Conservation (phyloP, 106 monocot genomes). For the Alisma plantagoaquatica region DNA sequence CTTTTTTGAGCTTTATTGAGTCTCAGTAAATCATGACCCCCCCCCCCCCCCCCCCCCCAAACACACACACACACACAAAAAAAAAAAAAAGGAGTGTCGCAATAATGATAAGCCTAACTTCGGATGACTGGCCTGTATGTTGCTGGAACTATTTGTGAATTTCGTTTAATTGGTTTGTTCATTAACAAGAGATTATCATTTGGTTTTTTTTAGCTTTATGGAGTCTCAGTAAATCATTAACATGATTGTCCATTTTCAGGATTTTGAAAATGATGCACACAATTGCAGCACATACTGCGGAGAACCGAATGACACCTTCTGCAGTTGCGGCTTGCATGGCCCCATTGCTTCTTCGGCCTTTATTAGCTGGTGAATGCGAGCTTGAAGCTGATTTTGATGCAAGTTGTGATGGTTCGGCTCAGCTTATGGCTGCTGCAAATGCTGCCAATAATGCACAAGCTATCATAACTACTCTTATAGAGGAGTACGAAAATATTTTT, state of each 20-base stretch:
- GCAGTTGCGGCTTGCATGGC: slow-evolving; percentile 99
- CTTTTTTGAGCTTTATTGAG: too few species aligned
- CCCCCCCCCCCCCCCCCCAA: too few species aligned
- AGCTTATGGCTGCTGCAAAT: slow-evolving; percentile 99
- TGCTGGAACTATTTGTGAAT: too few species aligned
- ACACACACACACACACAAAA: too few species aligned
- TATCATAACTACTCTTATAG: slow-evolving; percentile 72
- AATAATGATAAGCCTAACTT: too few species aligned
- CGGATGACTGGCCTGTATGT: too few species aligned
- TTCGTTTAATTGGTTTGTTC: too few species aligned
- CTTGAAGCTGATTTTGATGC: slow-evolving; percentile 90
- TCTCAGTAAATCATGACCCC: too few species aligned
- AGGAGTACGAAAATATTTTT: slow-evolving; percentile 89
- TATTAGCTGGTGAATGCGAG: slow-evolving; percentile 98
- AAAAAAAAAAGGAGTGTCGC: too few species aligned
- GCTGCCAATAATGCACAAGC: slow-evolving; percentile 98
- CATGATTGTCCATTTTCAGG: too few species aligned
- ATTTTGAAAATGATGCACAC: slow-evolving; percentile 98
- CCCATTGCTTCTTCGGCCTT: slow-evolving; percentile 86
- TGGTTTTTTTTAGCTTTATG: neutral
- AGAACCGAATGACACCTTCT: slow-evolving; percentile 92
- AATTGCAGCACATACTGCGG: slow-evolving; percentile 59
- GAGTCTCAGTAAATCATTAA: too few species aligned
- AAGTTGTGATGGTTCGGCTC: slow-evolving; percentile 77
- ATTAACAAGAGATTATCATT: too few species aligned